Conservation (phyloP, 176 grass and related monocot genomes). For the Aegilops bicornis region DNA sequence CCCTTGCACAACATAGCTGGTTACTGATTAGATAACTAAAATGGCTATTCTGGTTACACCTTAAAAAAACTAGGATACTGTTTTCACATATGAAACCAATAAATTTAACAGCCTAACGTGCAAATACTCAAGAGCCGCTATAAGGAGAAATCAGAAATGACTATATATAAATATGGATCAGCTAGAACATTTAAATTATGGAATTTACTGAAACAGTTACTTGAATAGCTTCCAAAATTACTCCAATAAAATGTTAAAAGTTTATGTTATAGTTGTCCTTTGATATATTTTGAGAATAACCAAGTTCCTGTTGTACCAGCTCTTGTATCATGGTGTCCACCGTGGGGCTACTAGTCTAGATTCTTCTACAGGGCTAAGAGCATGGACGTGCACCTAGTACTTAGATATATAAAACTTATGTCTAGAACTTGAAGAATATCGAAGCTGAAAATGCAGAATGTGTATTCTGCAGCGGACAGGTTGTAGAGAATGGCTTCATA, state of each 20-base stretch:
- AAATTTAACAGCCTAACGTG: not conserved
- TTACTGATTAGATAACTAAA: slow-evolving; percentile 17
- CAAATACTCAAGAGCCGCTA: not conserved
- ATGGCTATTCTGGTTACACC: slow-evolving; percentile 10
- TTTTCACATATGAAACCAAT: slow-evolving; percentile 11
- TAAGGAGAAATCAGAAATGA: not conserved
- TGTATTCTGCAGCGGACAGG: not conserved
- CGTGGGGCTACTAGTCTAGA: not conserved
- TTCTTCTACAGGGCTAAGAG: slow-evolving; percentile 18
- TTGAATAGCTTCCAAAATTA: not conserved
- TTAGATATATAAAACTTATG: not conserved
- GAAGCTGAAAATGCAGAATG: not conserved
- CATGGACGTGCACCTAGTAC: not conserved
- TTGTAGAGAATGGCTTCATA: not conserved
- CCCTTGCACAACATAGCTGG: not conserved
- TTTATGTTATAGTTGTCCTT: not conserved
- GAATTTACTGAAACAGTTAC: not conserved
- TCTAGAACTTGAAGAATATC: not conserved
- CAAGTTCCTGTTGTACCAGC: not conserved
- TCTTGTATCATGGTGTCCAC: slow-evolving; percentile 11
- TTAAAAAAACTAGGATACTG: not conserved
- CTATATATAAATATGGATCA: not conserved
- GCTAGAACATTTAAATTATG: not conserved
- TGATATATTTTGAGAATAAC: slow-evolving; percentile 12
- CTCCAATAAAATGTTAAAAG: not conserved